phyloP scores from a whole-genome alignment of 2,329 filamentous ascomycete genomes.

The Apiospora kogelbergensis region DNA sequence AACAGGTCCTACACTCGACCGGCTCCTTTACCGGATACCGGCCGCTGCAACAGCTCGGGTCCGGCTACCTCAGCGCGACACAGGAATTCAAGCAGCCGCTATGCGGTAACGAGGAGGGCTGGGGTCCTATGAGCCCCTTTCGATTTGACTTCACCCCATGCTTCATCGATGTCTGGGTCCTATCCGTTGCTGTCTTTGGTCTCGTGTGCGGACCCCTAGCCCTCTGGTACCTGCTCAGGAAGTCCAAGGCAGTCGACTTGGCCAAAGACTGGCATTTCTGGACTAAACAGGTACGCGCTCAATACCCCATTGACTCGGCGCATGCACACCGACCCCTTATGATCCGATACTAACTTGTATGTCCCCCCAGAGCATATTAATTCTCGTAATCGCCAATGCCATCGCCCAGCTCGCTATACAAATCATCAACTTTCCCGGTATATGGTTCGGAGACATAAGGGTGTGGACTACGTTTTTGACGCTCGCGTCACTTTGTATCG shows the following conservation, averaged over 20 bases:
- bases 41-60: slow-evolving; percentile 48
- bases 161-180: slow-evolving; percentile 91
- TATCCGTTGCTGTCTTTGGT: slow-evolving; percentile 75
- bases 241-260: slow-evolving; percentile 64
- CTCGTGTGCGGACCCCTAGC: slow-evolving; percentile 75
- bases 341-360: slow-evolving; percentile 14
- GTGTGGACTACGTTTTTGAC: slow-evolving; percentile 79
- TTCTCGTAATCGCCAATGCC: slow-evolving; percentile 66
- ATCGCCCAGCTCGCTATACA: slow-evolving; percentile 74
- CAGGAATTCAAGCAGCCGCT: slow-evolving; percentile 63
- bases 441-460: slow-evolving; percentile 80
- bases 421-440: slow-evolving; percentile 64
- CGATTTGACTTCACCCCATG: slow-evolving; percentile 96
- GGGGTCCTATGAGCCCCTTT: slow-evolving; percentile 86
- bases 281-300: slow-evolving; percentile 72
- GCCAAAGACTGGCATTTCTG: slow-evolving; percentile 91
- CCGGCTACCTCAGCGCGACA: slow-evolving; percentile 59
- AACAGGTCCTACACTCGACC: slow-evolving; percentile 52
- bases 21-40: slow-evolving; percentile 63
- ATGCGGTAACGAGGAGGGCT: slow-evolving; percentile 88
- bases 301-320: not conserved
- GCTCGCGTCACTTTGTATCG: slow-evolving; percentile 68
- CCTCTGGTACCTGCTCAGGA: slow-evolving; percentile 75
- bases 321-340: not conserved
- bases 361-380: slow-evolving; percentile 54